Conservation (phyloP, 257 asterid species). For the Cinchona pubescens region DNA sequence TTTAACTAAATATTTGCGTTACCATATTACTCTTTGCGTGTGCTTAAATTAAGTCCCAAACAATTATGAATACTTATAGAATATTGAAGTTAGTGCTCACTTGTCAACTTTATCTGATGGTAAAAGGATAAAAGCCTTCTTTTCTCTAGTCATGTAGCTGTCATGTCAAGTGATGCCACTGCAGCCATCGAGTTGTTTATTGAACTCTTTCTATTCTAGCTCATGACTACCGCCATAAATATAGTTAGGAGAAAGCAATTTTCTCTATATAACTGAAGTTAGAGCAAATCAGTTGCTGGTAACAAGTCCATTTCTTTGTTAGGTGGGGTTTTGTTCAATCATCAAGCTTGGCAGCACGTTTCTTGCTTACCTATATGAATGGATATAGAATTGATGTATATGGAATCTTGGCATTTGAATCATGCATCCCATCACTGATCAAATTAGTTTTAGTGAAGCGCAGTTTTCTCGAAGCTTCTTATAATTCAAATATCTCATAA, state of each 20-base stretch:
- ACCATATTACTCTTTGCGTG: background rate
- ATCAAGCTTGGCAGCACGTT: background rate
- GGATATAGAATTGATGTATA: background rate
- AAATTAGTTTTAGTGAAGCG: background rate
- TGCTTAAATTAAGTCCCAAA: background rate
- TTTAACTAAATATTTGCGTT: no score
- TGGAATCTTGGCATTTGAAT: background rate
- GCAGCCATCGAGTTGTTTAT: background rate
- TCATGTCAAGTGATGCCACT: conserved; percentile 5
- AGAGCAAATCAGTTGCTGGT: background rate
- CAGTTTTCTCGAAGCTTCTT: background rate
- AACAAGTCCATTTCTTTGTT: conserved; percentile 1
- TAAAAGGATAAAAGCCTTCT: background rate
- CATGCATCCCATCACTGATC: background rate
- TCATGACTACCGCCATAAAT: background rate
- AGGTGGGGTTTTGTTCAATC: conserved; percentile 8
- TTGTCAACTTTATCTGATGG: background rate
- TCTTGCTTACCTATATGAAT: background rate
- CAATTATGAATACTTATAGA: background rate
- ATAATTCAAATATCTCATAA: background rate
- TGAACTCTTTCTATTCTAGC: background rate
- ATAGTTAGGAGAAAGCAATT: conserved; percentile 21
- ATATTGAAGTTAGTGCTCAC: background rate
- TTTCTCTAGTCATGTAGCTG: background rate
- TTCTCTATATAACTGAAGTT: background rate